phyloP scores from a whole-genome alignment of 2,329 filamentous ascomycete genomes.

The Alternaria triticimaculans region DNA sequence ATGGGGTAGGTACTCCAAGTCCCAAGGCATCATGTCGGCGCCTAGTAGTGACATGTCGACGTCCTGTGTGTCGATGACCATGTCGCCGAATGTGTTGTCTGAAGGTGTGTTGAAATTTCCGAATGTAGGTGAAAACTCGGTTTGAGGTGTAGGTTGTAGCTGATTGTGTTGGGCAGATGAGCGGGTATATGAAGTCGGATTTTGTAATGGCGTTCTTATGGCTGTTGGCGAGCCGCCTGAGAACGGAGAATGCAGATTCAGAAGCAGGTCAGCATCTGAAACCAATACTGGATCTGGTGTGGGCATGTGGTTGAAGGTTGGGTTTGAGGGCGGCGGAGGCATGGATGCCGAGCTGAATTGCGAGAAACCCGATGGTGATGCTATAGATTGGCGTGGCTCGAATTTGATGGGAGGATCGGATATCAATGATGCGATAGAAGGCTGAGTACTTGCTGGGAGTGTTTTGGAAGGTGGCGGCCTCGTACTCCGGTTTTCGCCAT shows the following conservation, averaged over 20 bases:
- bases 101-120: conserved; percentile 32
- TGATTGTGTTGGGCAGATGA: conserved; percentile 19
- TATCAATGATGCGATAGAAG: conserved; percentile 42
- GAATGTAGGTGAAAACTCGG: conserved; percentile 36
- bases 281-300: conserved; percentile 47
- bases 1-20: conserved; percentile 71
- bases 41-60: conserved; percentile 75
- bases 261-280: conserved; percentile 56
- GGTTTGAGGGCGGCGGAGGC: conserved; percentile 43
- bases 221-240: conserved; percentile 32
- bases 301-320: conserved; percentile 28
- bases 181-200: conserved; percentile 25
- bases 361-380: conserved; percentile 30
- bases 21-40: conserved; percentile 75
- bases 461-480: conserved; percentile 28
- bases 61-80: conserved; percentile 79
- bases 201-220: conserved; percentile 20
- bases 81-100: conserved; percentile 53
- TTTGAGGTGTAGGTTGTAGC: conserved; percentile 10
- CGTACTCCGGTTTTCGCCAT: conserved; percentile 32
- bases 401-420: conserved; percentile 38
- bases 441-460: conserved; percentile 26
- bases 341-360: conserved; percentile 39
- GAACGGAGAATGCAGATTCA: conserved; percentile 59
- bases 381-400: conserved; percentile 28